These are phyloP conservation scores for Rhodotorula mucilaginosa DNA, from an alignment of 1,284 basidiomycete genomes.

Conservation along the genomic window DNA sequence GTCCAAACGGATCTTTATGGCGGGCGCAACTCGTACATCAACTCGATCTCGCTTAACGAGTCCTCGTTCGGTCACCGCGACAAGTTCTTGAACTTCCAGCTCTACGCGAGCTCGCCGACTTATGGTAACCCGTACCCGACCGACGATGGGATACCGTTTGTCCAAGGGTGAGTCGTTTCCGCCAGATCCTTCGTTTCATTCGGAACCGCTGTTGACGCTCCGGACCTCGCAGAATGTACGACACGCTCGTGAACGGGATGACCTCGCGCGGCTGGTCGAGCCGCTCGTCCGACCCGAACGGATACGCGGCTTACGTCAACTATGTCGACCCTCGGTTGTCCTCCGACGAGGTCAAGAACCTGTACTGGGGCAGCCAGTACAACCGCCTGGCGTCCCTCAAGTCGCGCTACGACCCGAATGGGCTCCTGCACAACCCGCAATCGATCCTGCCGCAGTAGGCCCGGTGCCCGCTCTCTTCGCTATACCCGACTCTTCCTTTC, in stretches of 20 bases:
- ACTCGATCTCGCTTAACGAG: constrained; percentile 38
- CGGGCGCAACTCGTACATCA: constrained; percentile 42
- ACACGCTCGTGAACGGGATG: constrained; percentile 33
- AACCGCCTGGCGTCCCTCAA: constrained; percentile 24
- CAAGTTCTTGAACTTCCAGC: constrained; percentile 46
- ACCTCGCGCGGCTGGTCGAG: constrained; percentile 11
- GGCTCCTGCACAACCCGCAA: constrained; percentile 29
- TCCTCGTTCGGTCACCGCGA: constrained; percentile 46
- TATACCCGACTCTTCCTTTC: background rate
- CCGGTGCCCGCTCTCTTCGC: background rate
- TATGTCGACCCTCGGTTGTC: constrained; percentile 35
- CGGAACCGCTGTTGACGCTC: background rate
- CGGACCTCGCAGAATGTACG: constrained; percentile 24
- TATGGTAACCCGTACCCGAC: constrained; percentile 38
- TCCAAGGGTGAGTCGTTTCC: constrained; percentile 28
- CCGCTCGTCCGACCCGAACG: constrained; percentile 12
- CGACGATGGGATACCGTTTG: constrained; percentile 34
- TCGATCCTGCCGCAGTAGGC: constrained; percentile 18
- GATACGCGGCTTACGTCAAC: constrained; percentile 31
- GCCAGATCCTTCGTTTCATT: background rate
- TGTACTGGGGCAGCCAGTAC: constrained; percentile 40
- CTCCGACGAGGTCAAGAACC: constrained; percentile 12
- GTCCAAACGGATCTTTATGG: constrained; percentile 36
- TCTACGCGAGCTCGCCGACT: constrained; percentile 45
- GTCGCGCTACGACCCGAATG: constrained; percentile 22